phyloP scores from a whole-genome alignment of 164 flowering plant genomes.

The Houttuynia cordata region DNA sequence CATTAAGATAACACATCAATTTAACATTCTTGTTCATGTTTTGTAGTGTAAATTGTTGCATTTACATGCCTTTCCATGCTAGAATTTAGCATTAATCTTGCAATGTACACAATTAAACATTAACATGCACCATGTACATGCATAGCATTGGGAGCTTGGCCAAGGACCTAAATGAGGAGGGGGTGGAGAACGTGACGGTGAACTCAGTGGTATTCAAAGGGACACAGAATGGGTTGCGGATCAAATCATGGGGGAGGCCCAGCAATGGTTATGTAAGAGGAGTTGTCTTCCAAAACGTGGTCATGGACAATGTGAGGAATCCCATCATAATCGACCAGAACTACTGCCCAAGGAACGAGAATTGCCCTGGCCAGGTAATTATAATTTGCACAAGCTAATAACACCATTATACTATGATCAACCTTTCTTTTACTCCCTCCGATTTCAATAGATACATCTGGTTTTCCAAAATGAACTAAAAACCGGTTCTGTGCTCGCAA shows the following conservation, averaged over 20 bases:
- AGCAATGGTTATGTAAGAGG: conserved; percentile 48
- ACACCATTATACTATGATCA: no score
- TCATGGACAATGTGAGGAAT: conserved; percentile 37
- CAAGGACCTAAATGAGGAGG: conserved; percentile 31
- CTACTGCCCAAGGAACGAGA: conserved; percentile 42
- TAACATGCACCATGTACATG: not conserved
- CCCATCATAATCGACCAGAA: conserved; percentile 68
- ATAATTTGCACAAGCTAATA: not conserved
- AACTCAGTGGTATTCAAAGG: conserved; percentile 28
- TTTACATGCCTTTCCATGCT: no score
- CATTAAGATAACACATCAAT: no score
- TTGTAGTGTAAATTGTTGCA: no score
- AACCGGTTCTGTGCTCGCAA: not conserved
- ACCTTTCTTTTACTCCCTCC: no score
- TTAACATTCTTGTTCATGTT: no score
- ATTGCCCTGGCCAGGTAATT: conserved; percentile 46
- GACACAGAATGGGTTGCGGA: conserved; percentile 54
- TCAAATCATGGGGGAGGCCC: conserved; percentile 68
- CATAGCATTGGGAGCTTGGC: conserved; percentile 74
- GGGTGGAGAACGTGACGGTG: conserved; percentile 68
- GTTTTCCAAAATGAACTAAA: no score
- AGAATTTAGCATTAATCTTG: no score
- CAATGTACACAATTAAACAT: not conserved
- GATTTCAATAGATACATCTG: no score
- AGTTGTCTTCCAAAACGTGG: conserved; percentile 31